These are phyloP conservation scores for Thalia dealbata DNA, from an alignment of 176 grass and related monocot genomes.

Conservation along the genomic window DNA sequence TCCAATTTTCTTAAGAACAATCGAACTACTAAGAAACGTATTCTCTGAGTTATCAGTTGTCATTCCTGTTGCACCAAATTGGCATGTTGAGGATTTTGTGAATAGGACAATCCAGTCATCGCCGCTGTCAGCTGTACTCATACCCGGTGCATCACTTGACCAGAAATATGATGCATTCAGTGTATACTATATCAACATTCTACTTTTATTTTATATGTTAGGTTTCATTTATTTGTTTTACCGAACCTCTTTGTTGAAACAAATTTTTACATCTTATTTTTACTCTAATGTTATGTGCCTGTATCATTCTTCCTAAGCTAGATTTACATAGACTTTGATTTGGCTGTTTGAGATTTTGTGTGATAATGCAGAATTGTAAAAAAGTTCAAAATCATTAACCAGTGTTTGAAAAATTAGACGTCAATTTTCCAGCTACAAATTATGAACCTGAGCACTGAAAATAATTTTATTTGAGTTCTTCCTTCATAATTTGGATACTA, in stretches of 20 bases:
- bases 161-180: slow-evolving; percentile 80
- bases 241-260: background rate
- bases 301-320: background rate
- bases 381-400: background rate
- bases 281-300: background rate
- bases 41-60: slow-evolving; percentile 51
- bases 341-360: background rate
- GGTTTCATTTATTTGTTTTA: background rate
- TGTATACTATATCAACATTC: slow-evolving; percentile 34
- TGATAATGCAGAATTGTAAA: background rate
- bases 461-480: no score
- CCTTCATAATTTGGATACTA: background rate
- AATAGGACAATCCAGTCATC: slow-evolving; percentile 32
- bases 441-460: no score
- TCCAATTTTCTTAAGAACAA: slow-evolving; percentile 60
- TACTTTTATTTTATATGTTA: background rate
- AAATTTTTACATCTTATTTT: background rate
- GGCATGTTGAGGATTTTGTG: slow-evolving; percentile 49
- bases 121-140: slow-evolving; percentile 39
- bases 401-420: no score
- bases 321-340: background rate
- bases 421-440: no score
- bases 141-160: slow-evolving; percentile 51
- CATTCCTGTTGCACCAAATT: slow-evolving; percentile 82
- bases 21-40: slow-evolving; percentile 43